phyloP scores from a whole-genome alignment of 768 basidiomycete species.

The Omphalotus guepiniiformis region DNA sequence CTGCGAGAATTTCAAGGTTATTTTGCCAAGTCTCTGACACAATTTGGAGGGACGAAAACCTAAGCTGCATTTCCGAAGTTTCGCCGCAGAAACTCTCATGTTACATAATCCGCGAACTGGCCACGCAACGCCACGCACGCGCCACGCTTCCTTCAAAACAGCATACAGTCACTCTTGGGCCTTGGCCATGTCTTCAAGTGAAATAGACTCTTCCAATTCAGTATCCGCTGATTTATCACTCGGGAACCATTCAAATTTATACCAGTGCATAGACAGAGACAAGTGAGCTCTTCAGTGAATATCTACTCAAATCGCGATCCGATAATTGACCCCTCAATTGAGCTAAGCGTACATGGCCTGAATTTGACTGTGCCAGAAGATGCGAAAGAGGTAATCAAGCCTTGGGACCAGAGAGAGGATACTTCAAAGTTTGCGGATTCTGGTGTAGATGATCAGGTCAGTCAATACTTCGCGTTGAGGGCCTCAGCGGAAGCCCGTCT shows the following conservation, averaged over 20 bases:
- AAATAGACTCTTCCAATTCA: conserved; percentile 31
- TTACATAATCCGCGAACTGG: too few relatives aligned
- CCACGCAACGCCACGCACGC: too few relatives aligned
- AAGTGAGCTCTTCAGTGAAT: conserved; percentile 42
- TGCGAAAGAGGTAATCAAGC: conserved; percentile 73
- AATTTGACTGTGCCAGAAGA: conserved; percentile 80
- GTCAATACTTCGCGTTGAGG: background rate
- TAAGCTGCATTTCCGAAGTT: too few relatives aligned
- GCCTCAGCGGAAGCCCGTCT: background rate
- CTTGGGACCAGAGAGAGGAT: conserved; percentile 76
- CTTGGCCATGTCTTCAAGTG: too few relatives aligned
- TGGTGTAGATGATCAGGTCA: conserved; percentile 81
- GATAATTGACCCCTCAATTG: conserved; percentile 10
- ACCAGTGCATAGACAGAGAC: conserved; percentile 57
- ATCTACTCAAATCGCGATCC: background rate
- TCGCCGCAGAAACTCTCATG: too few relatives aligned
- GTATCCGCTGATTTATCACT: conserved; percentile 41
- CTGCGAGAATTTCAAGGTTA: too few relatives aligned
- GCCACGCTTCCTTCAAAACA: too few relatives aligned
- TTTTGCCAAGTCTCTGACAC: too few relatives aligned
- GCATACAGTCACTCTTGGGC: too few relatives aligned
- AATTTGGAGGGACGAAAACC: too few relatives aligned
- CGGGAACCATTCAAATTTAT: conserved; percentile 52
- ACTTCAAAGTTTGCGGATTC: conserved; percentile 65
- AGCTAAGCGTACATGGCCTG: conserved; percentile 70